A percentile compares a stretch with the other conserved stretches of the same genome.
phyloP scores from a whole-genome alignment of 352 stramenopile genomes.

The Phytophthora lateralis region DNA sequence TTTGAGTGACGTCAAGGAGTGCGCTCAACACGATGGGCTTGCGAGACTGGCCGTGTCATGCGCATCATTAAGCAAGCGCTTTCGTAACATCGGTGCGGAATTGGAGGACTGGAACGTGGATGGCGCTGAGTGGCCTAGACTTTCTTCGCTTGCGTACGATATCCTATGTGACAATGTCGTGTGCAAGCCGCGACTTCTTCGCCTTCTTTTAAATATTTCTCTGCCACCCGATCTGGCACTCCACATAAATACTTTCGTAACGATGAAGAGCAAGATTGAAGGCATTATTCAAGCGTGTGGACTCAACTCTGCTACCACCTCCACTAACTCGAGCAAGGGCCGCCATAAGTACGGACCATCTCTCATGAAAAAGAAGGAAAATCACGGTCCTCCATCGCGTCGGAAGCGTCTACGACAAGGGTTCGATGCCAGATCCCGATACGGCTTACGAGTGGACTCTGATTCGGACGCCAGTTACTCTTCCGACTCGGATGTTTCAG shows the following conservation, averaged over 20 bases:
- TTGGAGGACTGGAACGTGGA: constrained; percentile 11
- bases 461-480: constrained; percentile 30
- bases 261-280: constrained; percentile 42
- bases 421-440: constrained; percentile 27
- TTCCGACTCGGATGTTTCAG: constrained; percentile 22
- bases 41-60: constrained; percentile 51
- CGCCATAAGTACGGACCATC: constrained; percentile 1
- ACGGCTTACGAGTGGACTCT: constrained; percentile 19
- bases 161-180: constrained; percentile 74
- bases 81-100: constrained; percentile 37
- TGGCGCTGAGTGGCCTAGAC: constrained; percentile 9
- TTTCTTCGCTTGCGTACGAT: constrained; percentile 44
- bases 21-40: constrained; percentile 37
- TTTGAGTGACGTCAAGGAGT: constrained; percentile 42
- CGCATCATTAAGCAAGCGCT: constrained; percentile 44
- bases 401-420: constrained; percentile 44
- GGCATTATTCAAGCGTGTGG: constrained; percentile 48
- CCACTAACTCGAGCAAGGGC: not conserved
- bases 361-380: constrained; percentile 11
- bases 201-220: constrained; percentile 48
- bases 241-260: constrained; percentile 30
- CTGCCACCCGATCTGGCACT: constrained; percentile 35
- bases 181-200: constrained; percentile 61
- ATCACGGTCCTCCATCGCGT: constrained; percentile 2
- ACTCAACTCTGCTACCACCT: constrained; percentile 21